Base-by-base conservation (phyloP, 2,329 filamentous ascomycete genomes). In the Byssothecium circinans region DNA sequence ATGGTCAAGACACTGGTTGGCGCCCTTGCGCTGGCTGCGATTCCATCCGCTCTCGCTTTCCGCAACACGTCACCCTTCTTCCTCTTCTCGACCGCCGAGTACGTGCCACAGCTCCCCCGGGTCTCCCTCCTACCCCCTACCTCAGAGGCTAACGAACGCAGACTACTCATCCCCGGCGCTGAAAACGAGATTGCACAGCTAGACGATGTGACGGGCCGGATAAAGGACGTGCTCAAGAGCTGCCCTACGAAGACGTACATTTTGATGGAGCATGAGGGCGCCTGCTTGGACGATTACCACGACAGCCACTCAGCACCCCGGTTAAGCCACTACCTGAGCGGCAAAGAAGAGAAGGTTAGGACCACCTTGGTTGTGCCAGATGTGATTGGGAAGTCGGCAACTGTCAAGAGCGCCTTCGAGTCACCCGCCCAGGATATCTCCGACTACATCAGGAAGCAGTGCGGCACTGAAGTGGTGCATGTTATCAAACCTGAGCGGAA, bases 1-100 rank as follows among this genome's bases (percentile, higher is more conserved):
- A 71, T 70, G 68, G 74, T 60, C 42, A 78, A 79, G 72, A 68
- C 73, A 66, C 68, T 65, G 49, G 58, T 78, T 39, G 69, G 74
- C 60, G 72, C 76, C 50, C 65, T 81, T 46, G 74, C 77, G 62
- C 70, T 81, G 48, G 71, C 82, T 37, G 57, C 64, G 61, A 78
- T 81, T 57, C 78, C 81, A 50, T 78, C 79, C 19, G 84, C 80
- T 36, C 76, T 83, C 52, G 91, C 89, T 20, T 94, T 96, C 70
- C 84, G 83, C 54, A 87, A 96, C 72, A 90, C 91, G 2, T 91
- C 89, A 45, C 92, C 94, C 15, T 94, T 96, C 72, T 81, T 96
- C 68, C 76, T 96, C 57, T 86, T 95, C 70, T 96, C 92, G 25
- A 92, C 87, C 37, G 81, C 87, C 53, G 78, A 85, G 91, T 96